Conservation (phyloP, 2,329 filamentous ascomycete genomes). For the Amylocarpus encephaloides region DNA sequence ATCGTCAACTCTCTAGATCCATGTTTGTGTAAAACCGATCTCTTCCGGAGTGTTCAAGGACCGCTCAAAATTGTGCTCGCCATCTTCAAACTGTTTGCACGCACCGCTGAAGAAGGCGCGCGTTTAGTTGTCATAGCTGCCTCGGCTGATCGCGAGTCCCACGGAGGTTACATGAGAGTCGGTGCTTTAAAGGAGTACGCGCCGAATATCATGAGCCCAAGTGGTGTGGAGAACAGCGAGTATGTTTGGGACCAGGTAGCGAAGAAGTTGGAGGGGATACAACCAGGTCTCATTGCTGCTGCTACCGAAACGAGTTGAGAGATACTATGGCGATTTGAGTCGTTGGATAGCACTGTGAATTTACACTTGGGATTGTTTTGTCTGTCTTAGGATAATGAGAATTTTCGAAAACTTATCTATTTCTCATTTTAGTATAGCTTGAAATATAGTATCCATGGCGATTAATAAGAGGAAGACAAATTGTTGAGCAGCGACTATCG, state of each 20-base stretch:
- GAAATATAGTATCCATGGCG: too few relatives aligned
- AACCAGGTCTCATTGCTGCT: conserved; percentile 28
- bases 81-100: conserved; percentile 34
- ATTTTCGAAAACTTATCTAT: too few relatives aligned
- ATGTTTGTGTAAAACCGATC: conserved; percentile 40
- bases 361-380: too few relatives aligned
- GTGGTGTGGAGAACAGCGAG: conserved; percentile 33
- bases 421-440: too few relatives aligned
- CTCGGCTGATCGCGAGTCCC: conserved; percentile 28
- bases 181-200: conserved; percentile 20
- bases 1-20: conserved; percentile 16
- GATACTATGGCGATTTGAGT: too few relatives aligned
- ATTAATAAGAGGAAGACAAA: too few relatives aligned
- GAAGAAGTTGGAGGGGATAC: conserved; percentile 37
- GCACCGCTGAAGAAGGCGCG: conserved; percentile 42
- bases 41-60: conserved; percentile 35
- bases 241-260: conserved; percentile 38
- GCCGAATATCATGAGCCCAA: conserved; percentile 31
- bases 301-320: too few relatives aligned
- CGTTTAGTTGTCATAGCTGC: conserved; percentile 33
- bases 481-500: too few relatives aligned
- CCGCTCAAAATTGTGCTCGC: conserved; percentile 12
- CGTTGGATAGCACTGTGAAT: too few relatives aligned
- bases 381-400: too few relatives aligned
- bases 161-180: conserved; percentile 24